Percentiles rank a stretch among this genome's conserved stretches.
Conservation (phyloP, 2,329 filamentous ascomycete species). For the Macroventuria anomochaeta region DNA sequence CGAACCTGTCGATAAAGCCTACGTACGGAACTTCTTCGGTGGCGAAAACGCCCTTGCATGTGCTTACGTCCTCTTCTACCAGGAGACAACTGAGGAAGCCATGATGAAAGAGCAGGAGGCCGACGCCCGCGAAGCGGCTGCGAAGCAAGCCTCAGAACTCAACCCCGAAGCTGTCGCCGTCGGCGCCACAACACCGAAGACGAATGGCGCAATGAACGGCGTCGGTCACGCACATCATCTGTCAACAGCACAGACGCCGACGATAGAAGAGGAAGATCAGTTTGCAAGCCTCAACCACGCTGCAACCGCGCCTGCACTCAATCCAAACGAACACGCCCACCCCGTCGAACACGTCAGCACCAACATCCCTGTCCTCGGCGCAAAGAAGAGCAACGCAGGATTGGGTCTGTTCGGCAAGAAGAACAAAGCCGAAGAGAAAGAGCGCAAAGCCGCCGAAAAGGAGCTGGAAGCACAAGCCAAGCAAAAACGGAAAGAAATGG, state of each 20-base stretch:
- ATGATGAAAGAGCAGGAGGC: conserved; percentile 81
- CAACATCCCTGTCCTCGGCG: conserved; percentile 43
- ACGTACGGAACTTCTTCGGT: conserved; percentile 96
- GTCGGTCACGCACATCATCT: conserved; percentile 39
- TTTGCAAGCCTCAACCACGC: conserved; percentile 70
- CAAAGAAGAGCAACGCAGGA: conserved; percentile 41
- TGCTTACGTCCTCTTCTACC: conserved; percentile 97
- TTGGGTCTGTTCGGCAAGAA: conserved; percentile 56
- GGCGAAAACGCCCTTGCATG: conserved; percentile 85
- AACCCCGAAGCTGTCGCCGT: conserved; percentile 65
- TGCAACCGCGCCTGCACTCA: conserved; percentile 63
- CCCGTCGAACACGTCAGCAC: conserved; percentile 44
- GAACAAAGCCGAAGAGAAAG: conserved; percentile 70
- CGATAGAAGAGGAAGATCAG: conserved; percentile 53
- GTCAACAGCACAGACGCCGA: conserved; percentile 49
- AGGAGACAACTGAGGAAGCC: conserved; percentile 78
- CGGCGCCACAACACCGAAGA: conserved; percentile 56
- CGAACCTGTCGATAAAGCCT: conserved; percentile 95
- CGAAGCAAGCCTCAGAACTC: conserved; percentile 45
- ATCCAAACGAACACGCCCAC: conserved; percentile 37
- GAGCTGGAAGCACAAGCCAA: conserved; percentile 55
- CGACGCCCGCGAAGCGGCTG: conserved; percentile 64
- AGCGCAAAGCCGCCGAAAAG: conserved; percentile 65
- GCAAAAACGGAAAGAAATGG: conserved; percentile 58
- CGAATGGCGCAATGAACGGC: conserved; percentile 50